These are phyloP conservation scores for Pseudogymnoascus sp. DNA, from an alignment of 2,329 filamentous ascomycete species.

Conservation along the genomic window DNA sequence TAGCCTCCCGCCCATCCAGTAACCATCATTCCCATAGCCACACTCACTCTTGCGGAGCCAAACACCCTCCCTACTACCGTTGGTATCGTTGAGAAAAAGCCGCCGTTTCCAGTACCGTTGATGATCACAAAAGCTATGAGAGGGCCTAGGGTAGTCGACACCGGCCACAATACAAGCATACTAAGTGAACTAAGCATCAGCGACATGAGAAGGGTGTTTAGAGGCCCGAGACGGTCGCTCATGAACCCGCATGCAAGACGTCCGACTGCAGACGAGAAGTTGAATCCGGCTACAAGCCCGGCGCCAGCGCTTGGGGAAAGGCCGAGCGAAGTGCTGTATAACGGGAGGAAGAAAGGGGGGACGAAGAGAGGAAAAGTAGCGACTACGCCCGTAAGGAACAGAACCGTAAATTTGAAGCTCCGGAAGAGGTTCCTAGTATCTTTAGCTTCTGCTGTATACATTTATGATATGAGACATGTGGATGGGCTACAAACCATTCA, in stretches of 20 bases:
- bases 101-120: slow-evolving; percentile 53
- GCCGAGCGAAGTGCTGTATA: slow-evolving; percentile 48
- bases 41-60: slow-evolving; percentile 44
- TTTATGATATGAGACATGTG: neutral
- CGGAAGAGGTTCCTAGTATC: slow-evolving; percentile 41
- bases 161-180: slow-evolving; percentile 54
- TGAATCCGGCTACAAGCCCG: slow-evolving; percentile 52
- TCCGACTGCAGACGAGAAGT: slow-evolving; percentile 51
- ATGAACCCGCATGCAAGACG: slow-evolving; percentile 46
- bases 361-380: slow-evolving; percentile 54
- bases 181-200: slow-evolving; percentile 46
- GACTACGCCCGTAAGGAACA: slow-evolving; percentile 47
- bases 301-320: slow-evolving; percentile 46
- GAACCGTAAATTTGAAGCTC: slow-evolving; percentile 40
- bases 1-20: slow-evolving; percentile 55
- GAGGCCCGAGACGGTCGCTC: slow-evolving; percentile 45
- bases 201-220: slow-evolving; percentile 47
- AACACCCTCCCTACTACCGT: slow-evolving; percentile 54
- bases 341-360: slow-evolving; percentile 52
- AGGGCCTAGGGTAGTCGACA: slow-evolving; percentile 45
- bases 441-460: slow-evolving; percentile 7
- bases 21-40: slow-evolving; percentile 55
- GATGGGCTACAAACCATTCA: slow-evolving; percentile 37
- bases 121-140: slow-evolving; percentile 49
- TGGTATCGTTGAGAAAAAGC: slow-evolving; percentile 56